phyloP scores from a whole-genome alignment of 2,329 filamentous ascomycete genomes.

The Talaromyces sp. region DNA sequence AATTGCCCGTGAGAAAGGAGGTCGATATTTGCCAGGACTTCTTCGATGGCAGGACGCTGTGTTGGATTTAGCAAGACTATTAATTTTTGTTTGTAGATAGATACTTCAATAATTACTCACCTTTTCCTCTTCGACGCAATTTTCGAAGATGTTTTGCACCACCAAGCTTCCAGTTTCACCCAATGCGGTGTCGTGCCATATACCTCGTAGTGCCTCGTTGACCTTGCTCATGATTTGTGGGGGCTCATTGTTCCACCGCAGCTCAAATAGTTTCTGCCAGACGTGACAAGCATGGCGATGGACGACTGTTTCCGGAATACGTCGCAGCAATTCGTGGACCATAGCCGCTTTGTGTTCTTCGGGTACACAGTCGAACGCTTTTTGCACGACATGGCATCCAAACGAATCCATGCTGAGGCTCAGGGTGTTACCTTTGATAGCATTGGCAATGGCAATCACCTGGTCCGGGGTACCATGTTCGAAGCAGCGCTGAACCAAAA shows the following conservation, averaged over 20 bases:
- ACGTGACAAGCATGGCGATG: slow-evolving; percentile 98
- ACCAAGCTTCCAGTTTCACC: slow-evolving; percentile 97
- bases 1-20: slow-evolving; percentile 97
- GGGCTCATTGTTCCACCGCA: slow-evolving; percentile 90
- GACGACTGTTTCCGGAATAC: slow-evolving; percentile 95
- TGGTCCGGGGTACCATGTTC: slow-evolving; percentile 95
- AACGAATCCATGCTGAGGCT: slow-evolving; percentile 98
- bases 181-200: slow-evolving; percentile 98
- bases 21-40: slow-evolving; percentile 91
- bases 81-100: neutral
- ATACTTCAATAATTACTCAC: slow-evolving; percentile 43
- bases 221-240: slow-evolving; percentile 99
- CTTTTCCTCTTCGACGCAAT: slow-evolving; percentile 98
- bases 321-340: slow-evolving; percentile 93
- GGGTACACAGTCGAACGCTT: slow-evolving; percentile 95
- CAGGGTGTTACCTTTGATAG: slow-evolving; percentile 89
- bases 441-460: slow-evolving; percentile 87
- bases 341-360: slow-evolving; percentile 98
- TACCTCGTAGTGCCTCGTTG: slow-evolving; percentile 87
- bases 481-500: slow-evolving; percentile 96
- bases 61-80: slow-evolving; percentile 18
- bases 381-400: slow-evolving; percentile 96
- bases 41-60: slow-evolving; percentile 95
- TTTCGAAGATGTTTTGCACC: slow-evolving; percentile 99
- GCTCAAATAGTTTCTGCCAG: slow-evolving; percentile 98